These are phyloP conservation scores for Speleostelium caveatum DNA, from an alignment of 78 protist species.

Conservation along the genomic window DNA sequence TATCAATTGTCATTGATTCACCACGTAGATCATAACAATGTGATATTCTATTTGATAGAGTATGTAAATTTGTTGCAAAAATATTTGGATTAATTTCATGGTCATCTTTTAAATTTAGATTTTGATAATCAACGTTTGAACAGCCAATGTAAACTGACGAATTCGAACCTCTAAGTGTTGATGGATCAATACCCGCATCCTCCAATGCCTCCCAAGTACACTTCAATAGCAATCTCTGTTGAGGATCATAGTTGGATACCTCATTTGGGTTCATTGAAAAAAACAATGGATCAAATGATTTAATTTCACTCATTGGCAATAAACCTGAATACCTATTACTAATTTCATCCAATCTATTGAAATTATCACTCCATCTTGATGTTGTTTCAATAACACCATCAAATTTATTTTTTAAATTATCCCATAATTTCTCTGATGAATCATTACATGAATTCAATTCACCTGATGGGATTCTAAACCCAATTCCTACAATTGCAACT, in stretches of 20 bases:
- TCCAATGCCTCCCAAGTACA: slow-evolving; percentile 9
- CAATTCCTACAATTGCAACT: slow-evolving; percentile 77
- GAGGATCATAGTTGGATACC: slow-evolving; percentile 86
- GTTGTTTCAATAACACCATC: slow-evolving; percentile 39
- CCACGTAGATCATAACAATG: slow-evolving; percentile 57
- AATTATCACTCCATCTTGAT: slow-evolving; percentile 7
- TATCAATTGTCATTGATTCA: slow-evolving; percentile 82
- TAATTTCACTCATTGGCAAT: neutral
- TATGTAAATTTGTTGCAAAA: too few species aligned
- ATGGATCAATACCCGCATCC: slow-evolving; percentile 3
- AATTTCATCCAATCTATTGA: neutral
- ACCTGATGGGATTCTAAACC: slow-evolving; percentile 67
- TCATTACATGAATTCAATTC: neutral
- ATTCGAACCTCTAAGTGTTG: neutral
- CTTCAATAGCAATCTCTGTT: slow-evolving; percentile 79
- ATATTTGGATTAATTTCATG: slow-evolving; percentile 2
- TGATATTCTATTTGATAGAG: slow-evolving; percentile 1
- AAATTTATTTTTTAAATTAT: slow-evolving; percentile 12
- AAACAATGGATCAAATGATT: neutral
- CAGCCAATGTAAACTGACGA: slow-evolving; percentile 1
- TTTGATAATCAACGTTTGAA: neutral
- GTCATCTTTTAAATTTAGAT: slow-evolving; percentile 7
- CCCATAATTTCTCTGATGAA: slow-evolving; percentile 44
- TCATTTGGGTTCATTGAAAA: slow-evolving; percentile 38
- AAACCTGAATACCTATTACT: neutral